These are phyloP conservation scores for Puccinellia tenuiflora DNA, from an alignment of 176 grass and related monocot genomes.

Conservation along the genomic window DNA sequence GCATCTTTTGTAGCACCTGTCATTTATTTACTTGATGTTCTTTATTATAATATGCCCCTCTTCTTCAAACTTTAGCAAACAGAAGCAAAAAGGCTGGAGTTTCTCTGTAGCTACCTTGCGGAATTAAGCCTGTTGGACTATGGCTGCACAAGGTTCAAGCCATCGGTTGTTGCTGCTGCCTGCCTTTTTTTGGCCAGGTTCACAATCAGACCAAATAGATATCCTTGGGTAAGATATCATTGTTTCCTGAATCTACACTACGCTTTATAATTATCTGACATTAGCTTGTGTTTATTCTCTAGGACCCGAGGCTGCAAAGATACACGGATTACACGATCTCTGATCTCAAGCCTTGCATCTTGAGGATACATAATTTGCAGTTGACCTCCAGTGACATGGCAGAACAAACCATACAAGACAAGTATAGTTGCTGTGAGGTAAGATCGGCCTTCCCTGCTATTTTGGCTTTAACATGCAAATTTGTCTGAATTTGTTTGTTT, in stretches of 20 bases:
- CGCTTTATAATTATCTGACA: neutral
- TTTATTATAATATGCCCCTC: neutral
- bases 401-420: neutral
- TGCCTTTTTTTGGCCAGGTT: slow-evolving; percentile 55
- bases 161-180: slow-evolving; percentile 54
- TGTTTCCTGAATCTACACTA: neutral
- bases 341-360: slow-evolving; percentile 29
- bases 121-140: slow-evolving; percentile 62
- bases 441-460: neutral
- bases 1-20: neutral
- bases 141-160: slow-evolving; percentile 35
- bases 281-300: slow-evolving; percentile 1
- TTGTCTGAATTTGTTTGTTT: neutral
- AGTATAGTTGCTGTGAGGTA: neutral
- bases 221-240: slow-evolving; percentile 38
- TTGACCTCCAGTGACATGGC: neutral
- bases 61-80: slow-evolving; percentile 1
- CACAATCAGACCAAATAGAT: slow-evolving; percentile 31
- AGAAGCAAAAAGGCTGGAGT: slow-evolving; percentile 23
- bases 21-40: neutral
- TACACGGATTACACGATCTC: slow-evolving; percentile 30
- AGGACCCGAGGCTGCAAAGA: slow-evolving; percentile 35
- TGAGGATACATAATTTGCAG: slow-evolving; percentile 36
- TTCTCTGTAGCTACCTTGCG: slow-evolving; percentile 49
- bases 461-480: neutral